Evolutionary conservation across 768 basidiomycete species (phyloP), one percentile per base, ranked within the genome.

Genomic region (Postia placenta): DNA sequence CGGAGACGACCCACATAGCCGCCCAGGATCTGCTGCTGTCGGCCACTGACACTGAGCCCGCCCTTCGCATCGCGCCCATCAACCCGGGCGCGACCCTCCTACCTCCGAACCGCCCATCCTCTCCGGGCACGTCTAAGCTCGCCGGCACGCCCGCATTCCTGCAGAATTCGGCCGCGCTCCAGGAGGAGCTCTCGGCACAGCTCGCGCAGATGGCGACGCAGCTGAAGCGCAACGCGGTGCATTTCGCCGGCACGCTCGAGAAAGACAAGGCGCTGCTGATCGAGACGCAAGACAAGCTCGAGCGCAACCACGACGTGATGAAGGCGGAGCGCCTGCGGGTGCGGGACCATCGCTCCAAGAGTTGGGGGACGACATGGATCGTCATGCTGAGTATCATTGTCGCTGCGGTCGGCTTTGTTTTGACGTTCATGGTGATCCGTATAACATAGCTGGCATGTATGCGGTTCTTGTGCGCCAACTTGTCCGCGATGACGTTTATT

Each of bases 181-280:
- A 94, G 22, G 78, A 89, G 44, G 79, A 87, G 20, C 78, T 94
- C 41, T 76, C 87, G 0, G 71, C 72, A 7, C 85, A 90, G 58
- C 78, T 94, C 22, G 83, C 81, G 0, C 65, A 80, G 48, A 97
- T 98, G 94, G 91, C 92, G 0, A 72, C 81, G 9, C 91, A 92
- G 61, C 80, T 98, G 43, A 89, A 87, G 58, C 74, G 79, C 20
- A 95, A 95, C 56, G 84, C 92, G 0, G 62, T 84, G 0, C 81
- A 91, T 57, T 94, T 97, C 62, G 77, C 85, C 4, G 72, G 74
- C 3, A 72, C 81, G 11, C 70, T 98, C 1, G 81, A 71, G 36
- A 83, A 83, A 48, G 94, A 97, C 64, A 80, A 86, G 57, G 71
- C 72, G 0, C 74, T 92, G 6, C 64, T 96, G 2, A 78, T 80